Evolutionary conservation across 768 basidiomycete species (phyloP).

Genomic region (Termitomyces sp.): DNA sequence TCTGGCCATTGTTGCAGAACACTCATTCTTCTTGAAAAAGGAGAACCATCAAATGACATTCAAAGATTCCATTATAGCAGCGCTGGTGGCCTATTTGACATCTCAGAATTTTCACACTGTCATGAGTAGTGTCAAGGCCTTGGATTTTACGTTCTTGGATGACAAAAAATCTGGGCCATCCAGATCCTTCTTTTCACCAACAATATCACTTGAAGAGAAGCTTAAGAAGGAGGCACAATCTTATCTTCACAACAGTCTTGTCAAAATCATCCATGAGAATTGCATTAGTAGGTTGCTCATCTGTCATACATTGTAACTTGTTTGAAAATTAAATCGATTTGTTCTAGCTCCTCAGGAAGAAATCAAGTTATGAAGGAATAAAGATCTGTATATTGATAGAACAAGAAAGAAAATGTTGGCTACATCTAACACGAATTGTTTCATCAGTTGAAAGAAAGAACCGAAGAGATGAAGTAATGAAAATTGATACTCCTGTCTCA

Average conservation of each 20-base stretch:
- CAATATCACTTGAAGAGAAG: neutral
- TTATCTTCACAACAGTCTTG: neutral
- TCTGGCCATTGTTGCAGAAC: constrained; percentile 13
- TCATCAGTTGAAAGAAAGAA: no score
- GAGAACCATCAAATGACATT: constrained; percentile 1
- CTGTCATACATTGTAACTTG: neutral
- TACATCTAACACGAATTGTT: neutral
- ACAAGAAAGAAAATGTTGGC: neutral
- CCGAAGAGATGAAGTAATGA: no score
- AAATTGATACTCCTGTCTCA: no score
- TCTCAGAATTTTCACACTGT: neutral
- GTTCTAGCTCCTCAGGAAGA: neutral
- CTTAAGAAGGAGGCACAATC: neutral
- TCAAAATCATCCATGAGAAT: constrained; percentile 5
- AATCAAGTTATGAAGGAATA: neutral
- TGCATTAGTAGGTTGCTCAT: neutral
- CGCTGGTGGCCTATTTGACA: constrained; percentile 3
- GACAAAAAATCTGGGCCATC: neutral
- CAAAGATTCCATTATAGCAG: constrained; percentile 8
- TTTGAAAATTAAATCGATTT: neutral
- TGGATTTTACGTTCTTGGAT: neutral
- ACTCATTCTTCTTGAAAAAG: constrained; percentile 13
- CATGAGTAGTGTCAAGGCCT: neutral
- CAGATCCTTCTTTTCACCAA: neutral
- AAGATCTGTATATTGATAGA: no score